These are phyloP conservation scores for Paramecium bursaria DNA, from an alignment of 73 alveolate species.

Conservation along the genomic window DNA sequence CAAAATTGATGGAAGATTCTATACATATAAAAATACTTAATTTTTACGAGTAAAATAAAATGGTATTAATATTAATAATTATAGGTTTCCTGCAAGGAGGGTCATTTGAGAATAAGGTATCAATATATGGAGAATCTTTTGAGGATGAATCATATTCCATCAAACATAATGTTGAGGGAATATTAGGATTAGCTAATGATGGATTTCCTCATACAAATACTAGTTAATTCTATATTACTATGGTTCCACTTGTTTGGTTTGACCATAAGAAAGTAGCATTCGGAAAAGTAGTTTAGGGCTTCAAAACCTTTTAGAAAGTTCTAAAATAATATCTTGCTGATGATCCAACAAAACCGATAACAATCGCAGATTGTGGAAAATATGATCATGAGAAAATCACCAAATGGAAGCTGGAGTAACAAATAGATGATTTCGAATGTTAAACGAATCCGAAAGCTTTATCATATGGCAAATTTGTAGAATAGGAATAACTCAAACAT, in stretches of 20 bases:
- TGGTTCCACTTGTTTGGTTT: conserved; percentile 49
- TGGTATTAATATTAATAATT: conserved; percentile 22
- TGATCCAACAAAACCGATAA: background rate
- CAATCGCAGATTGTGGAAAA: conserved; percentile 5
- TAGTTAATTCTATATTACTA: conserved; percentile 63
- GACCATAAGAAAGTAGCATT: conserved; percentile 64
- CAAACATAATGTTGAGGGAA: conserved; percentile 61
- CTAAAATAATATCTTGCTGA: background rate
- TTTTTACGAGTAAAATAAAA: conserved; percentile 28
- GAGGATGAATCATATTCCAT: conserved; percentile 70
- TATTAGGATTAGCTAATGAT: conserved; percentile 57
- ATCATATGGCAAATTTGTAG: conserved; percentile 21
- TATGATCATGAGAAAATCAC: conserved; percentile 8
- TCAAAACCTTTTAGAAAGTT: background rate
- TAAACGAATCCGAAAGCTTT: background rate
- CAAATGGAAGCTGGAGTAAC: conserved; percentile 13
- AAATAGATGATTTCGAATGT: conserved; percentile 24
- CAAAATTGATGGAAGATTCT: conserved; percentile 54
- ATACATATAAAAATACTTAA: conserved; percentile 57
- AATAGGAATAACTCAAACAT: conserved; percentile 37
- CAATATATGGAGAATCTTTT: conserved; percentile 57
- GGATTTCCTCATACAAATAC: conserved; percentile 67
- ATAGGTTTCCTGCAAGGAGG: conserved; percentile 58
- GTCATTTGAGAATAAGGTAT: conserved; percentile 37
- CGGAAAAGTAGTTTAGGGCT: conserved; percentile 61